Evolutionary conservation across 2,329 filamentous ascomycete genomes (phyloP).

Genomic region (Diaporthe velutina): DNA sequence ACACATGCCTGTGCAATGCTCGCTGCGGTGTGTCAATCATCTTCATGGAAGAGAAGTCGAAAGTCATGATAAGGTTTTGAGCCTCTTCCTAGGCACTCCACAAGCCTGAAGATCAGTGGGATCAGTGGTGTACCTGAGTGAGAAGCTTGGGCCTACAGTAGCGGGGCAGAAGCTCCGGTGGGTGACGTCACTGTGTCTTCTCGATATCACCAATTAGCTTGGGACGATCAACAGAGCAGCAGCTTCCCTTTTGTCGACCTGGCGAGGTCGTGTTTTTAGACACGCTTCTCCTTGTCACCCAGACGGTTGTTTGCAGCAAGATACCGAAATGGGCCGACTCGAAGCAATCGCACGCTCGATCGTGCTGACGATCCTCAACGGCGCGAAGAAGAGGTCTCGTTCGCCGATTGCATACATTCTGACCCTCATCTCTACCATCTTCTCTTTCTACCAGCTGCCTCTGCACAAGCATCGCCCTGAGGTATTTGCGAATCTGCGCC

Average conservation of each 20-base stretch:
- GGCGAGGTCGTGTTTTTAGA: not conserved
- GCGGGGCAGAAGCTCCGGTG: slow-evolving; percentile 14
- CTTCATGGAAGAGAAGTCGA: too few relatives aligned
- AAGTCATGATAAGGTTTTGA: slow-evolving; percentile 6
- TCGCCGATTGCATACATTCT: slow-evolving; percentile 58
- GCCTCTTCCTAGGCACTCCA: slow-evolving; percentile 6
- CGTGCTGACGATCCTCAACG: slow-evolving; percentile 54
- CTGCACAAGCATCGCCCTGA: slow-evolving; percentile 60
- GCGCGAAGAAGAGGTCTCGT: slow-evolving; percentile 45
- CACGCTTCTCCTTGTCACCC: not conserved
- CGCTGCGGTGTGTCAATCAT: not conserved
- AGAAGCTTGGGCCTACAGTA: not conserved
- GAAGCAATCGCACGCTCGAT: slow-evolving; percentile 56
- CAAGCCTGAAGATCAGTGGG: not conserved
- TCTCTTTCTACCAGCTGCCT: slow-evolving; percentile 63
- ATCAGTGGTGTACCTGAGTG: not conserved
- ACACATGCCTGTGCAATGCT: not conserved
- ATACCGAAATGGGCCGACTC: slow-evolving; percentile 46
- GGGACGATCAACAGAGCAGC: not conserved
- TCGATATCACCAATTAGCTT: not conserved
- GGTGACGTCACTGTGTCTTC: not conserved
- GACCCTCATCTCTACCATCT: slow-evolving; percentile 59
- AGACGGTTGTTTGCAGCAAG: not conserved
- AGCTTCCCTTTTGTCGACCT: not conserved
- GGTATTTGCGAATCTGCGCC: slow-evolving; percentile 64